These are phyloP conservation scores for Sugiyamaella grinbergsii DNA, from an alignment of 1,139 yeast genomes.

Conservation along the genomic window DNA sequence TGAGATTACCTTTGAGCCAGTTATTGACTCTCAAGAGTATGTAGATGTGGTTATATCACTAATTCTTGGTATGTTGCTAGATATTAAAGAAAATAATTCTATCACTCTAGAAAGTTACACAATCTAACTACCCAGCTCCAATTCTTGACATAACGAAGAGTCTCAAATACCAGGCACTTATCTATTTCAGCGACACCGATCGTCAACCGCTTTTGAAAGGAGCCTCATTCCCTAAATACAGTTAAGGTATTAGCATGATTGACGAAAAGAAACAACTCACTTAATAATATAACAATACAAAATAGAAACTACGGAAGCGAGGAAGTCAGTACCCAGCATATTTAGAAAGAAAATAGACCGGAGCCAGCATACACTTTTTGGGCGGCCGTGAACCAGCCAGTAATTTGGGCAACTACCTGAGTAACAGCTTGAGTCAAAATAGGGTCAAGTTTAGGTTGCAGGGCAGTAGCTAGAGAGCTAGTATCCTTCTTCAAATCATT, in stretches of 20 bases:
- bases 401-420: conserved; percentile 24
- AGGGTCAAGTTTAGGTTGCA: conserved; percentile 23
- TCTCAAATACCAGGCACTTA: conserved; percentile 17
- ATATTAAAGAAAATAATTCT: too few species aligned
- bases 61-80: conserved; percentile 1
- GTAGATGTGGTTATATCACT: conserved; percentile 9
- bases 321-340: too few species aligned
- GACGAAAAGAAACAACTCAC: too few species aligned
- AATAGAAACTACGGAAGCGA: not conserved
- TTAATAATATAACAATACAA: too few species aligned
- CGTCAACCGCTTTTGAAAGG: conserved; percentile 17
- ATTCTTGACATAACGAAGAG: conserved; percentile 14
- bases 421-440: conserved; percentile 20
- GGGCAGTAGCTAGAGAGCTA: conserved; percentile 21
- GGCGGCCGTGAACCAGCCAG: conserved; percentile 28
- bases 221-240: conserved; percentile 4
- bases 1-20: not conserved
- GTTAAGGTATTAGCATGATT: not conserved
- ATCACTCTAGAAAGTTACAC: too few species aligned
- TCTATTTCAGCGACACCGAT: conserved; percentile 18
- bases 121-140: conserved; percentile 4
- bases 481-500: conserved; percentile 23
- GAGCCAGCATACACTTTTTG: conserved; percentile 18
- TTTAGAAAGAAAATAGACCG: conserved; percentile 6
- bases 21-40: not conserved